phyloP scores from a whole-genome alignment of 139 green algal species.

The Coelastrella sp. region DNA sequence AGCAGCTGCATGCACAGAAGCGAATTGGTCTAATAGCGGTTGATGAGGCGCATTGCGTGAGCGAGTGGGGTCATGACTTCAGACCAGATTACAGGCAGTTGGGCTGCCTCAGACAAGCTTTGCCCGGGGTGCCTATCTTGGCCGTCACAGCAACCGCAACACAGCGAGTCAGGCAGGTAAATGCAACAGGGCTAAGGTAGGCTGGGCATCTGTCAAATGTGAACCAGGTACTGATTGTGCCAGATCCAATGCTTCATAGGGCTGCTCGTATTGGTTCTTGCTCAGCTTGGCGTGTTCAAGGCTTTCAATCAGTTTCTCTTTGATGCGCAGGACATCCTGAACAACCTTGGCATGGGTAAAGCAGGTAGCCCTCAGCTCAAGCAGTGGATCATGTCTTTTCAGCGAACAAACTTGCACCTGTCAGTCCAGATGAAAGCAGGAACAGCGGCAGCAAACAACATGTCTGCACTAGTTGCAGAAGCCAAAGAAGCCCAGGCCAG shows the following conservation, averaged over 20 bases:
- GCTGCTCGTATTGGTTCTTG: no score
- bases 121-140: constrained; percentile 79
- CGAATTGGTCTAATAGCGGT: constrained; percentile 70
- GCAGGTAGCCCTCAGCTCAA: constrained; percentile 24
- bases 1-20: constrained; percentile 50
- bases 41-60: constrained; percentile 74
- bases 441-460: background rate
- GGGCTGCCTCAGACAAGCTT: constrained; percentile 51
- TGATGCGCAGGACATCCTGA: constrained; percentile 61
- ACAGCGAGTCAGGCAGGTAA: constrained; percentile 80
- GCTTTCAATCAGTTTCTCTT: no score
- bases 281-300: no score
- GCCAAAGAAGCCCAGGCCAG: background rate
- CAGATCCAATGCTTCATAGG: no score
- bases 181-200: no score
- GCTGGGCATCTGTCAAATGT: background rate
- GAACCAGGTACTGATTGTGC: no score
- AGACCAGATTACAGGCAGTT: constrained; percentile 67
- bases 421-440: constrained; percentile 50
- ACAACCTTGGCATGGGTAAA: constrained; percentile 54
- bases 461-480: background rate
- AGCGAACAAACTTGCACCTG: constrained; percentile 73
- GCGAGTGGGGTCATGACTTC: constrained; percentile 58
- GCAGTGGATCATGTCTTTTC: constrained; percentile 64
- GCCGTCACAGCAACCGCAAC: constrained; percentile 92